Evolutionary conservation across 768 basidiomycete species (phyloP).

Genomic region (Boletus bicolor): DNA sequence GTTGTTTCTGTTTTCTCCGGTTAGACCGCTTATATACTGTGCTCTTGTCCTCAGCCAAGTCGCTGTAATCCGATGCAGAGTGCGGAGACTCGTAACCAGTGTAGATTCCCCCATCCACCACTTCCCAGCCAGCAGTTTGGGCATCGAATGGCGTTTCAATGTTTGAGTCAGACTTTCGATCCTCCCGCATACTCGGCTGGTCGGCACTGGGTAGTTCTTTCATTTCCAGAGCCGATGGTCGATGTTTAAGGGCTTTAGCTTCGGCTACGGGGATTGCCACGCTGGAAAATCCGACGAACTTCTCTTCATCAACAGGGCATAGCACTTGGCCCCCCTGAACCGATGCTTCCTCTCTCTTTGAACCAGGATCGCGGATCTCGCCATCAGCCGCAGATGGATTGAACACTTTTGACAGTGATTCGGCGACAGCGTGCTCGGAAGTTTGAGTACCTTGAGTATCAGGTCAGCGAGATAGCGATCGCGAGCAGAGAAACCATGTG

Average conservation of each 20-base stretch:
- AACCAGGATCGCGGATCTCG: not conserved
- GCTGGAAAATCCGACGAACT: slow-evolving; percentile 56
- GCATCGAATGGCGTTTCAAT: slow-evolving; percentile 25
- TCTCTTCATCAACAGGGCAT: slow-evolving; percentile 48
- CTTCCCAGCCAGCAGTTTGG: slow-evolving; percentile 40
- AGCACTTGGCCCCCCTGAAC: slow-evolving; percentile 52
- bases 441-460: slow-evolving; percentile 38
- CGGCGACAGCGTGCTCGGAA: slow-evolving; percentile 37
- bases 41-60: slow-evolving; percentile 46
- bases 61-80: slow-evolving; percentile 42
- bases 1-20: slow-evolving; percentile 56
- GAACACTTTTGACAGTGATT: slow-evolving; percentile 34
- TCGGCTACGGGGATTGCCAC: slow-evolving; percentile 67
- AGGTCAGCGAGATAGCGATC: slow-evolving; percentile 1
- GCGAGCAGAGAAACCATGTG: slow-evolving; percentile 22
- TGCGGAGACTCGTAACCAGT: slow-evolving; percentile 47
- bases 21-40: slow-evolving; percentile 49
- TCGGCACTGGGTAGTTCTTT: slow-evolving; percentile 29
- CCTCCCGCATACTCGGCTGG: slow-evolving; percentile 22
- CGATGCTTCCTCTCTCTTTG: slow-evolving; percentile 29
- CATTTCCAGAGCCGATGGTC: slow-evolving; percentile 35
- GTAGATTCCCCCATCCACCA: slow-evolving; percentile 40
- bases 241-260: slow-evolving; percentile 55
- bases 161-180: not conserved
- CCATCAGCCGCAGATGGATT: slow-evolving; percentile 29